phyloP scores from a whole-genome alignment of 176 grass and related monocot species.

The Zea mays region DNA sequence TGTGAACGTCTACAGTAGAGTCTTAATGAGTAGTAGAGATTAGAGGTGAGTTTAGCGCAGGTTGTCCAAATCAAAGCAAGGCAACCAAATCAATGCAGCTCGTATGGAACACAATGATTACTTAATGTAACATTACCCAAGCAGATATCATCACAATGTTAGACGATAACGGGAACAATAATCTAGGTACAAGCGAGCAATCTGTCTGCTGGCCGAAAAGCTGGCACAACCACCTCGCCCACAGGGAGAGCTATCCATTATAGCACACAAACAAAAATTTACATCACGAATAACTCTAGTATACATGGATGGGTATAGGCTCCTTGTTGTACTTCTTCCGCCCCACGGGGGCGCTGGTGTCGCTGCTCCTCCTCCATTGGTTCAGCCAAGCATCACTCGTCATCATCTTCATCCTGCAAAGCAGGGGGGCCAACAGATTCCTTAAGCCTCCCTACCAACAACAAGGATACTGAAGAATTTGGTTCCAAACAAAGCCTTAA shows the following conservation, averaged over 20 bases:
- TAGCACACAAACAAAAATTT: constrained; percentile 40
- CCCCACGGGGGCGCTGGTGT: neutral
- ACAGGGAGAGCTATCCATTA: constrained; percentile 49
- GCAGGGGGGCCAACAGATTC: neutral
- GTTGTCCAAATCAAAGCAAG: too few species aligned
- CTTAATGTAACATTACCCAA: constrained; percentile 60
- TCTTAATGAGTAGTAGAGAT: too few species aligned
- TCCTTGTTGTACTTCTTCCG: neutral
- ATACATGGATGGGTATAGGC: constrained; percentile 44
- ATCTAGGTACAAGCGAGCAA: constrained; percentile 56
- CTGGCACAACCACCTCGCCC: constrained; percentile 14
- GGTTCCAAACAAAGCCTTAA: too few species aligned
- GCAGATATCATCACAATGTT: constrained; percentile 63
- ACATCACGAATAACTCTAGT: constrained; percentile 54
- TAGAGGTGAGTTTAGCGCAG: too few species aligned
- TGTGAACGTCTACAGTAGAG: too few species aligned
- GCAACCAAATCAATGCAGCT: too few species aligned
- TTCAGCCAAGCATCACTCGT: constrained; percentile 38
- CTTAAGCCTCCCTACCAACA: neutral
- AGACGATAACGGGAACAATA: constrained; percentile 50
- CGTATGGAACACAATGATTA: too few species aligned
- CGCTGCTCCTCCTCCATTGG: neutral
- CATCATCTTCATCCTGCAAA: constrained; percentile 55
- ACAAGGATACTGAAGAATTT: too few species aligned
- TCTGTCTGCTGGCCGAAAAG: neutral